Conservation (phyloP, 768 basidiomycete genomes). For the Macrocybe gigantea region DNA sequence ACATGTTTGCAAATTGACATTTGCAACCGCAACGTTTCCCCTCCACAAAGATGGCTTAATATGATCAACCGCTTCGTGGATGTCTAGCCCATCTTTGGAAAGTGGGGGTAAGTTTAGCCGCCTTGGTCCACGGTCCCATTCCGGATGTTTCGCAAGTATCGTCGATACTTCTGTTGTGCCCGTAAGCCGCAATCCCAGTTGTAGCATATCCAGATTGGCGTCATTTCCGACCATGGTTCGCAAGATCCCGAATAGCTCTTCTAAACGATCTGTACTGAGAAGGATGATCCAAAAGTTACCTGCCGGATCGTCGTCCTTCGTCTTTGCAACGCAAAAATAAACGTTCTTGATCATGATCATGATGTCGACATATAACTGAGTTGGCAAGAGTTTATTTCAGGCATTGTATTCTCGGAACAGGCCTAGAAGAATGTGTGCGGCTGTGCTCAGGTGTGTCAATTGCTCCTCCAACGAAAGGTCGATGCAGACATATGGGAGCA, state of each 20-base stretch:
- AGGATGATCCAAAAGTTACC: slow-evolving; percentile 27
- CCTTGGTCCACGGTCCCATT: slow-evolving; percentile 32
- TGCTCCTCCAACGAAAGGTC: slow-evolving; percentile 24
- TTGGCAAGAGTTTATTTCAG: slow-evolving; percentile 12
- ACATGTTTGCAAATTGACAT: slow-evolving; percentile 20
- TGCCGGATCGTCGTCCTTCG: slow-evolving; percentile 24
- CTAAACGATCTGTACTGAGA: slow-evolving; percentile 31
- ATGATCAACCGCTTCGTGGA: slow-evolving; percentile 22
- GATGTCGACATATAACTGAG: slow-evolving; percentile 22
- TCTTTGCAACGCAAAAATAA: slow-evolving; percentile 31
- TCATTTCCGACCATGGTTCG: slow-evolving; percentile 29
- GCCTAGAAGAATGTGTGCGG: slow-evolving; percentile 19
- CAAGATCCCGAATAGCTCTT: slow-evolving; percentile 27
- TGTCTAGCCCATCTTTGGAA: slow-evolving; percentile 13
- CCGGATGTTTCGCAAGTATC: slow-evolving; percentile 30
- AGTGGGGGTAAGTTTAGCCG: slow-evolving; percentile 24
- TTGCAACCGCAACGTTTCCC: slow-evolving; percentile 20
- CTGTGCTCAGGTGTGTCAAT: slow-evolving; percentile 24
- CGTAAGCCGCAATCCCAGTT: slow-evolving; percentile 20
- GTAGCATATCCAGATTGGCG: slow-evolving; percentile 17
- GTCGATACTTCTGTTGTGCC: slow-evolving; percentile 23
- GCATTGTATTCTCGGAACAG: slow-evolving; percentile 6
- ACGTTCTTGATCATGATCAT: slow-evolving; percentile 32
- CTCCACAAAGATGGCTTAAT: slow-evolving; percentile 28
- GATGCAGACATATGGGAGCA: slow-evolving; percentile 24